These are phyloP conservation scores for Polygonum maritimum DNA, from an alignment of 148 eudicot species.

Conservation along the genomic window DNA sequence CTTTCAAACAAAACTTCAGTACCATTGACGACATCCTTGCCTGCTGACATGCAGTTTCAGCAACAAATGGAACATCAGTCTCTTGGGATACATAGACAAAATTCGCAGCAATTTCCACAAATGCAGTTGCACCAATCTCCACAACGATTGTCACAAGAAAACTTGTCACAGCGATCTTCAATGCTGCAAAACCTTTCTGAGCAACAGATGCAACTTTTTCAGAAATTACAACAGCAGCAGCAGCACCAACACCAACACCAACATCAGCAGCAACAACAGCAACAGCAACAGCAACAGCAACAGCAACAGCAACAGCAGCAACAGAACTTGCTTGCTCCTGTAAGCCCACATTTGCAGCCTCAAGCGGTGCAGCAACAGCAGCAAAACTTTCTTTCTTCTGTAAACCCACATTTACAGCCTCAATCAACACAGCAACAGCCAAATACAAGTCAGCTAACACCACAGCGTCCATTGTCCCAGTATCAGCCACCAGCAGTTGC, in stretches of 20 bases:
- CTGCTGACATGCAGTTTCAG: constrained; percentile 71
- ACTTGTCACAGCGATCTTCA: constrained; percentile 44
- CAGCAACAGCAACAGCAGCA: constrained; percentile 28
- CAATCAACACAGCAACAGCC: constrained; percentile 24
- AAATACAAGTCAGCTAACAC: constrained; percentile 45
- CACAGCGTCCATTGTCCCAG: constrained; percentile 43
- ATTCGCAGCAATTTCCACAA: constrained; percentile 44
- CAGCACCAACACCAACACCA: constrained; percentile 39
- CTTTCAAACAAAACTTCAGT: constrained; percentile 25
- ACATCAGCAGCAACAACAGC: constrained; percentile 21
- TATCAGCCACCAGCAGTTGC: constrained; percentile 36
- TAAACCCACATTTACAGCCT: constrained; percentile 25
- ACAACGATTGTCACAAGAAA: constrained; percentile 42
- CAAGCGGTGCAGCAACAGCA: constrained; percentile 26
- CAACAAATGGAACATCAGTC: constrained; percentile 64
- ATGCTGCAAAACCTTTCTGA: constrained; percentile 54
- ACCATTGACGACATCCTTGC: constrained; percentile 38
- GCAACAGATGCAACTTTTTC: constrained; percentile 49
- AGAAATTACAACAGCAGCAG: constrained; percentile 39
- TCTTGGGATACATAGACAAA: constrained; percentile 33
- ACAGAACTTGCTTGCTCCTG: constrained; percentile 32
- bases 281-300: constrained; percentile 17
- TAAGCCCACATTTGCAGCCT: constrained; percentile 26
- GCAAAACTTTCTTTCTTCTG: constrained; percentile 32
- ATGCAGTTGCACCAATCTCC: constrained; percentile 39